Percentiles rank a stretch among this genome's conserved stretches.
Evolutionary conservation across 176 grass and related monocot species (phyloP).

Genomic region (Dendrocalamus sinicus): DNA sequence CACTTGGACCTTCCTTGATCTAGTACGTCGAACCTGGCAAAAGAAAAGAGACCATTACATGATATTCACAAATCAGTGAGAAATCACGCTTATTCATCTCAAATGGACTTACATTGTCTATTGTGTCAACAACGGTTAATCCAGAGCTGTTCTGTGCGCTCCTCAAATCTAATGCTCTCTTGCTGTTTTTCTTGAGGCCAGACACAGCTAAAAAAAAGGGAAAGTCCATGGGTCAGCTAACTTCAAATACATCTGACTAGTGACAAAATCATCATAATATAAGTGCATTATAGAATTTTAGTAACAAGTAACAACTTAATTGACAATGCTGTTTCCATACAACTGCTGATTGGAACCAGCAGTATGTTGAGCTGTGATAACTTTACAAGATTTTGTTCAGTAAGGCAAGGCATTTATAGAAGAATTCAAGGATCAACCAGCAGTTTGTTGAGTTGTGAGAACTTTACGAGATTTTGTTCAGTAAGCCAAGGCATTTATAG

Average conservation of each 20-base stretch:
- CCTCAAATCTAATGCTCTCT: slow-evolving; percentile 51
- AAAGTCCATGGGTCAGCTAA: not conserved
- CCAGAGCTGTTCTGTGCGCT: slow-evolving; percentile 39
- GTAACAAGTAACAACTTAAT: not conserved
- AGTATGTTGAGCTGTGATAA: slow-evolving; percentile 5
- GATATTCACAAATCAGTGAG: not conserved
- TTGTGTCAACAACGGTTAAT: slow-evolving; percentile 33
- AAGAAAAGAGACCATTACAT: not conserved
- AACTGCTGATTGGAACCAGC: not conserved
- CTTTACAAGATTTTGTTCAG: slow-evolving; percentile 12
- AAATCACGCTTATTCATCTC: slow-evolving; percentile 2
- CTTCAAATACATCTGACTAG: not conserved
- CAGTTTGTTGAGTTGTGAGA: not conserved
- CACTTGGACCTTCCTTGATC: slow-evolving; percentile 51
- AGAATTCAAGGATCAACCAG: not conserved
- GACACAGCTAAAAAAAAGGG: slow-evolving; percentile 17
- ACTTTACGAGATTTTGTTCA: slow-evolving; percentile 16
- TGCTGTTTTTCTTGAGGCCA: slow-evolving; percentile 45
- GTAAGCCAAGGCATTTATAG: slow-evolving; percentile 15
- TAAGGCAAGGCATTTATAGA: slow-evolving; percentile 19
- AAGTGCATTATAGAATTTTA: not conserved
- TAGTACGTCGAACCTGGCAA: slow-evolving; percentile 49
- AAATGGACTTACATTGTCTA: slow-evolving; percentile 46
- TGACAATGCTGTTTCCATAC: not conserved
- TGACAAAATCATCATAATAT: not conserved